Evolutionary conservation across 2,329 filamentous ascomycete species (phyloP).

Genomic region (Aspergillus sp.): DNA sequence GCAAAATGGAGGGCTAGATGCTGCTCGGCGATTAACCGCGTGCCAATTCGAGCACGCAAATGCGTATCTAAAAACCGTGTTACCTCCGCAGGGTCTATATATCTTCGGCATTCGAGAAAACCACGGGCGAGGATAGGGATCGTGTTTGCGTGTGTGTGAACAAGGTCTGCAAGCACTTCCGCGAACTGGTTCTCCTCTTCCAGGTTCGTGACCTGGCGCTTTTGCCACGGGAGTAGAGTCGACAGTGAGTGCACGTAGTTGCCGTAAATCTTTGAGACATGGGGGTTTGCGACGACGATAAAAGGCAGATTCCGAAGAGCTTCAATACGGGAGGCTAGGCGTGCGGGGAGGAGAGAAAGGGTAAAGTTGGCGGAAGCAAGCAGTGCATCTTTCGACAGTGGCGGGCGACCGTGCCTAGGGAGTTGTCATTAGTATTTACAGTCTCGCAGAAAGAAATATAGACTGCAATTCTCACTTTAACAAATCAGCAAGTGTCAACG

Average conservation of each 20-base stretch:
- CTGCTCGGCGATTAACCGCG: slow-evolving; percentile 90
- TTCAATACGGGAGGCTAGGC: slow-evolving; percentile 90
- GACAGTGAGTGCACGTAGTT: slow-evolving; percentile 94
- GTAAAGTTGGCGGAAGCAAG: slow-evolving; percentile 94
- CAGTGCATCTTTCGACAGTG: slow-evolving; percentile 75
- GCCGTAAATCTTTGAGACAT: slow-evolving; percentile 90
- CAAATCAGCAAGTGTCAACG: slow-evolving; percentile 81
- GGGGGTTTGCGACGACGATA: slow-evolving; percentile 97
- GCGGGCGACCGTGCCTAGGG: slow-evolving; percentile 72
- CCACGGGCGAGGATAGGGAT: slow-evolving; percentile 89
- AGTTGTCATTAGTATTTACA: not conserved
- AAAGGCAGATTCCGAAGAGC: slow-evolving; percentile 91
- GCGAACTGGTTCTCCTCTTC: slow-evolving; percentile 91
- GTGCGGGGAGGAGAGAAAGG: slow-evolving; percentile 84
- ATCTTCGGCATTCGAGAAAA: slow-evolving; percentile 89
- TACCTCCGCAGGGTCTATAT: slow-evolving; percentile 80
- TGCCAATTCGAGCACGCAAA: slow-evolving; percentile 89
- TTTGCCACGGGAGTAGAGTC: slow-evolving; percentile 81
- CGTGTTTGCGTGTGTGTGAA: slow-evolving; percentile 90
- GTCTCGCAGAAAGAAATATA: not conserved
- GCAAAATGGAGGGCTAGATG: slow-evolving; percentile 86
- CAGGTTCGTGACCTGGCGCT: slow-evolving; percentile 69
- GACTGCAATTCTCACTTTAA: slow-evolving; percentile 64
- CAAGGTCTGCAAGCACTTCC: slow-evolving; percentile 89
- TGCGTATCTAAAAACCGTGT: slow-evolving; percentile 92